These are phyloP conservation scores for Nidula microcarpa DNA, from an alignment of 768 basidiomycete genomes.

Conservation along the genomic window DNA sequence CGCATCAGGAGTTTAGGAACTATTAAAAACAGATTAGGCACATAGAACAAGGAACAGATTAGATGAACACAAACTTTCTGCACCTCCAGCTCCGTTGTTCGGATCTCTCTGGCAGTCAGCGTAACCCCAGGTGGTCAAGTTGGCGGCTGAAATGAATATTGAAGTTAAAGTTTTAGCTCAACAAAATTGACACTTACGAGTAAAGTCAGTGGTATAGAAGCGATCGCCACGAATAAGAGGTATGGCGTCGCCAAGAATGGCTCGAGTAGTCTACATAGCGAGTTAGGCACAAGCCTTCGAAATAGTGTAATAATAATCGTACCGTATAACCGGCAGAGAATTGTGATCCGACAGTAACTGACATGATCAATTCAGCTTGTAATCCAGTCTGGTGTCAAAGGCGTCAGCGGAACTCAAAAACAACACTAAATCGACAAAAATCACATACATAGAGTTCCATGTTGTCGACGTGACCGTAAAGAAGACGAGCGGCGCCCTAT, in stretches of 20 bases:
- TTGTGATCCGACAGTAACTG: background rate
- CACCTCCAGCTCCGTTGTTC: background rate
- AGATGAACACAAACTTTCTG: background rate
- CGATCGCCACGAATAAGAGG: slow-evolving; percentile 51
- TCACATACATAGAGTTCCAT: background rate
- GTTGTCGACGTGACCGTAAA: background rate
- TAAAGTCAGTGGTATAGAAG: slow-evolving; percentile 50
- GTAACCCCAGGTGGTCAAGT: background rate
- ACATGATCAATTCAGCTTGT: background rate
- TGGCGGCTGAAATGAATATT: background rate
- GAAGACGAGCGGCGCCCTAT: background rate
- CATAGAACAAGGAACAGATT: background rate
- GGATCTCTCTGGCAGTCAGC: background rate
- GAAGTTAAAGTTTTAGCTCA: background rate
- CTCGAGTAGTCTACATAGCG: slow-evolving; percentile 34
- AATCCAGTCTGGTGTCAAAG: background rate
- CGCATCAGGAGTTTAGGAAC: background rate
- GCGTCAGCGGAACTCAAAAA: no score
- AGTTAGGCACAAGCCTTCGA: background rate
- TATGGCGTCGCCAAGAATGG: slow-evolving; percentile 51
- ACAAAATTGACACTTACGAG: slow-evolving; percentile 25
- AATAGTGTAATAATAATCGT: background rate
- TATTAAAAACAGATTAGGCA: background rate
- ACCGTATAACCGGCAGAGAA: background rate
- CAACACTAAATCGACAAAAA: no score